Base-by-base conservation (phyloP, 352 stramenopile species). In the Phytophthora sojae region DNA sequence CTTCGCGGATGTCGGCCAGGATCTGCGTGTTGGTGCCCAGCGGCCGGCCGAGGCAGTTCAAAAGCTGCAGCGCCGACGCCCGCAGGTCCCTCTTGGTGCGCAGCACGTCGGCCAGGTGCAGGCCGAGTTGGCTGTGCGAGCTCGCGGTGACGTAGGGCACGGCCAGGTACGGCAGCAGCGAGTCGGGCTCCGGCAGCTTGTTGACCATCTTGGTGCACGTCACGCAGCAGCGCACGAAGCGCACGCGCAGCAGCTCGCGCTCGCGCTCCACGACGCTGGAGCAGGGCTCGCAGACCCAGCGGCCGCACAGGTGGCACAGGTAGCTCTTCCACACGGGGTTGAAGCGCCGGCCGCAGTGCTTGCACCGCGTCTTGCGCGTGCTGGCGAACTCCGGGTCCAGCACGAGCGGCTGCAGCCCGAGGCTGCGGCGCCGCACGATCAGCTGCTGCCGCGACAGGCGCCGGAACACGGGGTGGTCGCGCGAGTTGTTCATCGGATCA, bases 401-500 rank as follows among this genome's bases (percentile, higher is more conserved):
- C 26, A 81, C 67, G 0, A 90, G 73, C 50, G 76, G 66, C 68
- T 90, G 82, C n/a, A 83, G 66, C 3, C 82, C 82, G 39, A 90
- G 76, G 62, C 67, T 83, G 30, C 77, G 80, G 12, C 82, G 76
- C 7, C 82, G 79, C 19, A 76, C 62, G 57, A 88, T 73, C 15
- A 89, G 64, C 52, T 88, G 82, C 68, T 88, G 78, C 2, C 80
- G 73, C 4, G 76, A 78, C 23, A 88, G 70, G 17, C 82, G 79
- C 69, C 77, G 79, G 76, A 88, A 90, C 8, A 90, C 73, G 8
- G 79, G 67, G 67, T 90, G 82, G 37, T 90, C 82, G n/a, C 69
- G 59, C 8, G 58, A 60, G 52, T 69, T 73, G 49, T 61, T 73
- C 69, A 76, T 76, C 21, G 17, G n/a, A 47, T 47, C 39, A 39